Percentiles rank a stretch among this genome's conserved stretches.
Conservation (phyloP, 2,329 filamentous ascomycete species). For the Microsporum ferrugineum region DNA sequence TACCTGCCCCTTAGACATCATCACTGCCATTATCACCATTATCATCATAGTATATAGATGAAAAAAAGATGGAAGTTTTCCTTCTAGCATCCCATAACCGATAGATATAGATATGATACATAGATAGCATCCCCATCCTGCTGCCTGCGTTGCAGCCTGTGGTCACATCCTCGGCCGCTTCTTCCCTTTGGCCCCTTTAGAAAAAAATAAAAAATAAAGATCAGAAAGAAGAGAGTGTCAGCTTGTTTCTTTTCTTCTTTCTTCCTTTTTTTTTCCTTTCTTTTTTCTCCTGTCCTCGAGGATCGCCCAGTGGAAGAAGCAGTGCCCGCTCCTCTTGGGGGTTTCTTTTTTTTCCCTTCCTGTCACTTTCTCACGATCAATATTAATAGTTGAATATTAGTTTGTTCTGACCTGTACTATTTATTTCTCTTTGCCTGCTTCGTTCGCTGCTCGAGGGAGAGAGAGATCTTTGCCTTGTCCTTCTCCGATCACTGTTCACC, state of each 20-base stretch:
- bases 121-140: not conserved
- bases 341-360: not conserved
- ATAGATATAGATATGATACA: not conserved
- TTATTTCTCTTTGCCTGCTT: not conserved
- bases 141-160: not conserved
- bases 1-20: not conserved
- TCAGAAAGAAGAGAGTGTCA: not conserved
- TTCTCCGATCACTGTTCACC: too few species aligned
- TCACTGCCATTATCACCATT: too few species aligned
- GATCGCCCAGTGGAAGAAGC: not conserved
- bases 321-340: not conserved
- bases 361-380: not conserved
- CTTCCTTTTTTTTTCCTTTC: not conserved
- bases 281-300: not conserved
- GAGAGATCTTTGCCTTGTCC: too few species aligned
- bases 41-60: too few species aligned
- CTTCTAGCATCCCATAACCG: too few species aligned
- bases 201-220: not conserved
- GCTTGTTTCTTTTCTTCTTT: not conserved
- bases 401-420: not conserved
- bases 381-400: not conserved
- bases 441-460: not conserved
- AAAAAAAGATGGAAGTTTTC: too few species aligned
- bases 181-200: not conserved
- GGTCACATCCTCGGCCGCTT: slow-evolving; percentile 1